phyloP scores from a whole-genome alignment of 495 filamentous ascomycete species.

The Penicillium macrosclerotiorum region DNA sequence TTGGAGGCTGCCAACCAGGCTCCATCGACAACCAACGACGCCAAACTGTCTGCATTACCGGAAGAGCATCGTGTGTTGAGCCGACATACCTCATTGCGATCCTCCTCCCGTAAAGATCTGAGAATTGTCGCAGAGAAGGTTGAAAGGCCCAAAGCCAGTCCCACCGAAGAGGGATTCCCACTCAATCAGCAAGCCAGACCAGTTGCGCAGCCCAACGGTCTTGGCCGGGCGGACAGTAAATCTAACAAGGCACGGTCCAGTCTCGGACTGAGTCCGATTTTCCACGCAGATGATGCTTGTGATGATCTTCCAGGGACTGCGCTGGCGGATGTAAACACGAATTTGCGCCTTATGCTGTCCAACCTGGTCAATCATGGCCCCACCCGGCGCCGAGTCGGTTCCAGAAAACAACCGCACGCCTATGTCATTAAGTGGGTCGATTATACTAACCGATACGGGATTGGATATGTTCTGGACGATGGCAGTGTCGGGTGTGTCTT shows the following conservation, averaged over 20 bases:
- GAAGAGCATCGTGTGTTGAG: slow-evolving; percentile 16
- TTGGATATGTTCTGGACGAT: slow-evolving; percentile 82
- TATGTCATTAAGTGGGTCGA: slow-evolving; percentile 92
- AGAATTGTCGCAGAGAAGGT: slow-evolving; percentile 7
- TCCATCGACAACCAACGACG: slow-evolving; percentile 20
- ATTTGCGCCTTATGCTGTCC: slow-evolving; percentile 41
- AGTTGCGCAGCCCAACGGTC: slow-evolving; percentile 16
- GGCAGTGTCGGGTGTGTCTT: slow-evolving; percentile 82
- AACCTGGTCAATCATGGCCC: slow-evolving; percentile 38
- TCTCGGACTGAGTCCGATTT: slow-evolving; percentile 39
- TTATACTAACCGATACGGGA: slow-evolving; percentile 85
- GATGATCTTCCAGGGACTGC: slow-evolving; percentile 40
- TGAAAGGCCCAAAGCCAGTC: slow-evolving; percentile 14
- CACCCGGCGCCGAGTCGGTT: slow-evolving; percentile 30
- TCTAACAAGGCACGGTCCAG: slow-evolving; percentile 37
- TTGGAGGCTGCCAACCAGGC: slow-evolving; percentile 35
- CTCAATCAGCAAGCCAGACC: slow-evolving; percentile 9
- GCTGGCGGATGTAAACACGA: slow-evolving; percentile 38
- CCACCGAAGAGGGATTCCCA: slow-evolving; percentile 7
- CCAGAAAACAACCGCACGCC: slow-evolving; percentile 37
- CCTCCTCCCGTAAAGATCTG: slow-evolving; percentile 15
- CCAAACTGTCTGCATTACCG: slow-evolving; percentile 16
- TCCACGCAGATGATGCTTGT: slow-evolving; percentile 37
- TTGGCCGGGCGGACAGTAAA: slow-evolving; percentile 35
- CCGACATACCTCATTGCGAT: slow-evolving; percentile 20